Conservation (phyloP, 1,284 basidiomycete species). For the Clitocybe nebularis region DNA sequence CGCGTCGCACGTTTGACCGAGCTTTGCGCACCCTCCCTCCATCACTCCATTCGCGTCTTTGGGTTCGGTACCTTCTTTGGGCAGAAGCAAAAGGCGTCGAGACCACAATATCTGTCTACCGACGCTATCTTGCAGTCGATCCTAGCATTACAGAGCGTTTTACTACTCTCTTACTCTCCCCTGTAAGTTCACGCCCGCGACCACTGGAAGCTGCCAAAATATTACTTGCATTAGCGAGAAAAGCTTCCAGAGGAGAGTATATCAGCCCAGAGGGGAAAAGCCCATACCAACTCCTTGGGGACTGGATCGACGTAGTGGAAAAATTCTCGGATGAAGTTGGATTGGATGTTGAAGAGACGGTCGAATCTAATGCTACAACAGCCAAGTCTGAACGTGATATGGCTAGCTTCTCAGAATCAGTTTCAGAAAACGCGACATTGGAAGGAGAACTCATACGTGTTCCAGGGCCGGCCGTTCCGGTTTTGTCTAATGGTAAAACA, state of each 20-base stretch:
- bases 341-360: conserved; percentile 76
- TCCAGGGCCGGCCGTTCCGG: conserved; percentile 63
- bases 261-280: conserved; percentile 91
- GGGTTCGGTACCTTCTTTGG: conserved; percentile 95
- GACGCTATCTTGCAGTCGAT: conserved; percentile 86
- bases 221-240: conserved; percentile 78
- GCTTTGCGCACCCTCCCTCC: conserved; percentile 92
- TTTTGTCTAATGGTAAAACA: conserved; percentile 46
- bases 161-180: conserved; percentile 70
- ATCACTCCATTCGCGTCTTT: conserved; percentile 90
- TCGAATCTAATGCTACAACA: conserved; percentile 45
- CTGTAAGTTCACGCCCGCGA: conserved; percentile 63
- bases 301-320: conserved; percentile 93
- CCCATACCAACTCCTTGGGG: conserved; percentile 89
- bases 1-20: conserved; percentile 91
- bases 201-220: conserved; percentile 94
- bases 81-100: conserved; percentile 83
- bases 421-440: conserved; percentile 42
- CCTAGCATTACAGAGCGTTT: conserved; percentile 85
- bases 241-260: conserved; percentile 82
- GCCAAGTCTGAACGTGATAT: conserved; percentile 42
- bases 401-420: conserved; percentile 29
- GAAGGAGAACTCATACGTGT: conserved; percentile 71
- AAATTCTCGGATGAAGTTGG: conserved; percentile 92
- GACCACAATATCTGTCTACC: conserved; percentile 84